Conservation (phyloP, 2,329 filamentous ascomycete species). For the Diaporthe batatas region DNA sequence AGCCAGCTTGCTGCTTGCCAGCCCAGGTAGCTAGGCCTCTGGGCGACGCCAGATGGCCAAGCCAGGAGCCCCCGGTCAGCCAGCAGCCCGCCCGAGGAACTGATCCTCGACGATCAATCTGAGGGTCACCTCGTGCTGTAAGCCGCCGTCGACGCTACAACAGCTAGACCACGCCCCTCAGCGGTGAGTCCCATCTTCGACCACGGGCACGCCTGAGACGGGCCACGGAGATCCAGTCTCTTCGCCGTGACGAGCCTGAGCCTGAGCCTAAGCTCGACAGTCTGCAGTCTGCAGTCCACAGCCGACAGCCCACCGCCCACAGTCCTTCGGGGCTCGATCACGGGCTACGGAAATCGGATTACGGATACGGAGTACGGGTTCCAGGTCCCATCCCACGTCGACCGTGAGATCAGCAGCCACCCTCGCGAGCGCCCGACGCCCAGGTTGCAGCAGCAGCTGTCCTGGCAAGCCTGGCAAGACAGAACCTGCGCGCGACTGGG, state of each 20-base stretch:
- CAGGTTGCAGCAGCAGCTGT: slow-evolving; percentile 11
- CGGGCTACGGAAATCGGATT: slow-evolving; percentile 28
- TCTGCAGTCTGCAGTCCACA: neutral
- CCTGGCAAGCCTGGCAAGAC: slow-evolving; percentile 27
- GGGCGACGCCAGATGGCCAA: slow-evolving; percentile 2
- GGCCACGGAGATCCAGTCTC: slow-evolving; percentile 25
- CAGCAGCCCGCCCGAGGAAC: slow-evolving; percentile 23
- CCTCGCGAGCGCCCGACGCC: slow-evolving; percentile 29
- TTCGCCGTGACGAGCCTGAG: slow-evolving; percentile 7
- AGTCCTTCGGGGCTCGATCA: slow-evolving; percentile 15
- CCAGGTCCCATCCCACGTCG: slow-evolving; percentile 3
- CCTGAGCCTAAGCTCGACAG: neutral
- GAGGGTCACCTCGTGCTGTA: slow-evolving; percentile 15
- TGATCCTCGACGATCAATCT: slow-evolving; percentile 29
- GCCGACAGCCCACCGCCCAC: neutral
- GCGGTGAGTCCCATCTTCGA: slow-evolving; percentile 30
- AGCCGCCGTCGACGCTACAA: slow-evolving; percentile 22
- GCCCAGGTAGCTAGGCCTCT: neutral
- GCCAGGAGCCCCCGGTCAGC: slow-evolving; percentile 29
- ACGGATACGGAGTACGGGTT: slow-evolving; percentile 31
- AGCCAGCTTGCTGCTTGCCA: neutral
- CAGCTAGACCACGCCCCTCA: slow-evolving; percentile 30
- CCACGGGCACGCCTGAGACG: slow-evolving; percentile 28
- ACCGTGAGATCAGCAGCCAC: slow-evolving; percentile 37
- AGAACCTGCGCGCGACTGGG: slow-evolving; percentile 34